These are phyloP conservation scores for Tuber magnatum DNA, from an alignment of 495 filamentous ascomycete genomes.

Conservation along the genomic window DNA sequence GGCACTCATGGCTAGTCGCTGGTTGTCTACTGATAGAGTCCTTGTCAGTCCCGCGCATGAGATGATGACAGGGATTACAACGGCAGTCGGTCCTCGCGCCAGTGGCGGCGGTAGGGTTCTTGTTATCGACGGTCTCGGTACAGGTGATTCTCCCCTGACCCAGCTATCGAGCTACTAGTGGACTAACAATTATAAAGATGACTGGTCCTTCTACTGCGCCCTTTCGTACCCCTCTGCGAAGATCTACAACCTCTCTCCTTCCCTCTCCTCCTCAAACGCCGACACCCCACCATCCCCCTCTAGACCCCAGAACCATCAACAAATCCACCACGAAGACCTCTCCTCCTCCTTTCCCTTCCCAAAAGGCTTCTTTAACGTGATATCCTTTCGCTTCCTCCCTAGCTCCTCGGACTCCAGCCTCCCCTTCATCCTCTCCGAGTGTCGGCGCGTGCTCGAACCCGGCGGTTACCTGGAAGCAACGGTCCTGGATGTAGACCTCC, in stretches of 20 bases:
- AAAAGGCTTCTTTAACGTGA: slow-evolving; percentile 70
- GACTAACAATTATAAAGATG: slow-evolving; percentile 49
- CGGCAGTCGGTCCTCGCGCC: slow-evolving; percentile 48
- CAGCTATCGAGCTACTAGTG: slow-evolving; percentile 13
- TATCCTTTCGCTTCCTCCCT: slow-evolving; percentile 81
- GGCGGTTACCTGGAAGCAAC: slow-evolving; percentile 85
- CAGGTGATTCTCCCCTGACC: slow-evolving; percentile 20
- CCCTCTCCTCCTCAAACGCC: slow-evolving; percentile 43
- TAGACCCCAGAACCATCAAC: slow-evolving; percentile 75
- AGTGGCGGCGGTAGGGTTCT: slow-evolving; percentile 59
- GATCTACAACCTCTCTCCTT: slow-evolving; percentile 65
- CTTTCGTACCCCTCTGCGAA: slow-evolving; percentile 79
- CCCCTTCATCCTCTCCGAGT: slow-evolving; percentile 69
- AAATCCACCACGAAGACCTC: slow-evolving; percentile 64
- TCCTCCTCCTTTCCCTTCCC: slow-evolving; percentile 76
- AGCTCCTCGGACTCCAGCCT: slow-evolving; percentile 71
- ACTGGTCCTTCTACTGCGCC: slow-evolving; percentile 97
- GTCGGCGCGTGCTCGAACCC: slow-evolving; percentile 80
- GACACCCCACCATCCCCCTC: slow-evolving; percentile 47
- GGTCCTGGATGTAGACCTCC: slow-evolving; percentile 75
- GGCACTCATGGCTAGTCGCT: slow-evolving; percentile 68
- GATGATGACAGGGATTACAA: slow-evolving; percentile 53
- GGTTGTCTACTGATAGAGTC: slow-evolving; percentile 91
- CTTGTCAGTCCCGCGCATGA: slow-evolving; percentile 88
- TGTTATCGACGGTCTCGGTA: slow-evolving; percentile 84